Percentiles rank a stretch among this genome's conserved stretches.
phyloP scores from a whole-genome alignment of 371 early-diverging fungal genomes.

The Mortierella sp. region DNA sequence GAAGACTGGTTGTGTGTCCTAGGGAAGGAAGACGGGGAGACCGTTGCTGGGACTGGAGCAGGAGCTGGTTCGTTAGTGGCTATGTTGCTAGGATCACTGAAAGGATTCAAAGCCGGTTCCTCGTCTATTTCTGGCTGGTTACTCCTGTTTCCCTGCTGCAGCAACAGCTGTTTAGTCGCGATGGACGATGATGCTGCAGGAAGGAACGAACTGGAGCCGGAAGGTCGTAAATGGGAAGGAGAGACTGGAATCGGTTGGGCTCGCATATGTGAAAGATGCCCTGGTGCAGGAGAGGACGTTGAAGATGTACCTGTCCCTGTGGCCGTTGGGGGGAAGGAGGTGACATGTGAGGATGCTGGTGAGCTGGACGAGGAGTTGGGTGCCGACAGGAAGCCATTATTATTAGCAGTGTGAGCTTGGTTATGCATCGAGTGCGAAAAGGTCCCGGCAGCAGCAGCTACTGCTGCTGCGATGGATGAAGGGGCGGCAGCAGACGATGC shows the following conservation, averaged over 20 bases:
- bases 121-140: background rate
- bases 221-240: slow-evolving; percentile 30
- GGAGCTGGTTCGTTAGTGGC: slow-evolving; percentile 3
- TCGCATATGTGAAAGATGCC: slow-evolving; percentile 22
- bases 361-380: slow-evolving; percentile 23
- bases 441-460: background rate
- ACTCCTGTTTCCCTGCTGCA: slow-evolving; percentile 30
- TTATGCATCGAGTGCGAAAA: slow-evolving; percentile 2
- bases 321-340: slow-evolving; percentile 15
- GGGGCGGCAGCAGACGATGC: slow-evolving; percentile 16
- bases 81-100: slow-evolving; percentile 36
- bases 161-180: slow-evolving; percentile 34
- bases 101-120: slow-evolving; percentile 22
- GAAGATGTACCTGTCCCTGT: background rate
- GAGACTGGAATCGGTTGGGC: slow-evolving; percentile 36
- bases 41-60: slow-evolving; percentile 8
- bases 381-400: slow-evolving; percentile 15
- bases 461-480: slow-evolving; percentile 9
- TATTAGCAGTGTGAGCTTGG: background rate
- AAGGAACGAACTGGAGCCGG: slow-evolving; percentile 27
- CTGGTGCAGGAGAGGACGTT: slow-evolving; percentile 1
- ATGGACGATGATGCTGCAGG: slow-evolving; percentile 39
- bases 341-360: slow-evolving; percentile 16
- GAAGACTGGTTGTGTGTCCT: slow-evolving; percentile 37
- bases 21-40: slow-evolving; percentile 25